Base-by-base conservation (phyloP, 1,284 basidiomycete species). In the Cryptococcus hybrid region DNA sequence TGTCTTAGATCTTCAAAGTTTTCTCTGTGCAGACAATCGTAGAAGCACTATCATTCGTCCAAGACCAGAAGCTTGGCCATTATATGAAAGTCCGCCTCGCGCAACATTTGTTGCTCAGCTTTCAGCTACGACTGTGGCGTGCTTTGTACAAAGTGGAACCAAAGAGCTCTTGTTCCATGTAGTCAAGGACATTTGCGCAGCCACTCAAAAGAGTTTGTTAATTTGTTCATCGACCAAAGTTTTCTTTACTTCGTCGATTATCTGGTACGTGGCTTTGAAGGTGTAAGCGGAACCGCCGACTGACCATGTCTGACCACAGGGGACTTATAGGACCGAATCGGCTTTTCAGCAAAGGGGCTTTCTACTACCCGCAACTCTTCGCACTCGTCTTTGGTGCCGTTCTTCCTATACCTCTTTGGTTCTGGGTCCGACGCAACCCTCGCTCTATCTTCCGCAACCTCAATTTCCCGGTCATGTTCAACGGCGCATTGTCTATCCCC, bases 51-150 rank as follows among this genome's bases (percentile, higher is more conserved):
- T 83, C 83, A 11, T 97, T 96, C 69, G 84, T 92, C 0, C 90
- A 93, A 71, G 93, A 96, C 77, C 81, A 97, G 67, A 99, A 99
- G 77, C 79, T 98, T 3, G 95, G 94, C 0, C 95, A 99, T 75
- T 99, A 99, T 76, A 88, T 98, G 82, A 99, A 99, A 78, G 84
- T 12, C 90, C 94, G 0, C 95, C 96, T 4, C 83, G 94, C 5
- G 84, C 88, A 5, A 92, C 90, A 0, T 97, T 96, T 76, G 62
- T 85, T 36, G 90, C 88, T 2, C 95, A 98, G 83, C 73, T 88
- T 54, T 78, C 89, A 3, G 84, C 88, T 5, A 89, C 89, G 0
- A 64, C 84, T 12, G 64, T 92, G 24, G 86, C 89, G 0, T 85
- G 86, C 3, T 85, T 96, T 65, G 82, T 93, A 2, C 94, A 98